phyloP scores from a whole-genome alignment of 2,329 filamentous ascomycete genomes.

The Aspergillus alliaceus region DNA sequence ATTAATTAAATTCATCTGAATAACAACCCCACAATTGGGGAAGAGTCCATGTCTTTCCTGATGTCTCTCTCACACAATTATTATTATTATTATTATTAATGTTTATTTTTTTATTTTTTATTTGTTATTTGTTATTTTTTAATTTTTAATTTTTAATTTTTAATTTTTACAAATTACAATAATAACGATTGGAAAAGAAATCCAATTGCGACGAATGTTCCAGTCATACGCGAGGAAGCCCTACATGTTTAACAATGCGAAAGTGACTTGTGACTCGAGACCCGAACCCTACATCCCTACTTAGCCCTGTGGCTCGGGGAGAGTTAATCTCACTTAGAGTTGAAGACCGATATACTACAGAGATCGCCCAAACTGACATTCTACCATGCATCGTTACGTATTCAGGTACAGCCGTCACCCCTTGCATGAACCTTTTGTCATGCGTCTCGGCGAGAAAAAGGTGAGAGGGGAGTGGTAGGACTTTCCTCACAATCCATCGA shows the following conservation, averaged over 20 bases:
- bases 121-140: too few species aligned
- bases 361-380: neutral
- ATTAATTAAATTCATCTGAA: too few species aligned
- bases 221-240: too few species aligned
- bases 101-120: neutral
- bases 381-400: constrained; percentile 12
- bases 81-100: neutral
- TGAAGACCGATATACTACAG: constrained; percentile 1
- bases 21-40: too few species aligned
- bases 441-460: neutral
- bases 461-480: neutral
- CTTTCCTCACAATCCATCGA: neutral
- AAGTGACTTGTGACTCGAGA: neutral
- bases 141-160: too few species aligned
- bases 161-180: too few species aligned
- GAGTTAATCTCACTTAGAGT: constrained; percentile 12
- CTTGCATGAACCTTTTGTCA: constrained; percentile 3
- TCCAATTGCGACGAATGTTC: too few species aligned
- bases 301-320: constrained; percentile 2
- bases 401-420: neutral
- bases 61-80: too few species aligned
- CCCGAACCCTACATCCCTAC: neutral
- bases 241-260: neutral
- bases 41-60: too few species aligned
- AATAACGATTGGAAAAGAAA: too few species aligned